A percentile compares a stretch with the other conserved stretches of the same genome.
phyloP scores from a whole-genome alignment of 768 basidiomycete genomes.

The Agrocybe chaxingu region DNA sequence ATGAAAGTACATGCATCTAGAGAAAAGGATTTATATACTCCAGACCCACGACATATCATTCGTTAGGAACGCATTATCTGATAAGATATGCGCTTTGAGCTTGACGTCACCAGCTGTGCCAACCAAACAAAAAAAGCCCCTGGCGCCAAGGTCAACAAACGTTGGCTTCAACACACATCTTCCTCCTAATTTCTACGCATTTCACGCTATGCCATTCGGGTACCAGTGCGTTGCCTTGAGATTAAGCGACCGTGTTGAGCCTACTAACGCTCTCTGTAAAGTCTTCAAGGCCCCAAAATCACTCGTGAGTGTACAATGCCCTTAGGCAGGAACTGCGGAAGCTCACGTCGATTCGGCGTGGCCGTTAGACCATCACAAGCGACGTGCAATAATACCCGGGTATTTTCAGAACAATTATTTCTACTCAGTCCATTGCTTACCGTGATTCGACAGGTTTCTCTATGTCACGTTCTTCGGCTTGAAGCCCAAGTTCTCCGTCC shows the following conservation, averaged over 20 bases:
- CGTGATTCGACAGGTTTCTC: constrained; percentile 20
- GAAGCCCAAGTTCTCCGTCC: constrained; percentile 27
- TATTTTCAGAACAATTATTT: constrained; percentile 7
- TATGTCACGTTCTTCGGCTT: constrained; percentile 31
- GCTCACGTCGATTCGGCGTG: not conserved
- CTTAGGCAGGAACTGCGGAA: not conserved
- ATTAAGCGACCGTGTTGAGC: not conserved
- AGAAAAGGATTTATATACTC: too few species aligned
- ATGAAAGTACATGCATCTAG: too few species aligned
- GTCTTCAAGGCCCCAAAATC: constrained; percentile 24
- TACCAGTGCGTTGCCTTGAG: constrained; percentile 7
- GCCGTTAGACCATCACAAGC: constrained; percentile 23
- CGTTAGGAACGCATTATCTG: not conserved
- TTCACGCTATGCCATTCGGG: constrained; percentile 15
- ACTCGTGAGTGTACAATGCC: constrained; percentile 13
- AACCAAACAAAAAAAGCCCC: too few species aligned
- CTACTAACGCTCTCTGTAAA: constrained; percentile 1
- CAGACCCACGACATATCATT: too few species aligned
- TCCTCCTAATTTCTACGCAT: not conserved
- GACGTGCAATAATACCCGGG: constrained; percentile 31
- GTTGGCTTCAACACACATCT: not conserved
- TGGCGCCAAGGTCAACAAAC: not conserved
- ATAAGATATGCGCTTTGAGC: not conserved
- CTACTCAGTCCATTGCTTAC: not conserved
- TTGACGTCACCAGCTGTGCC: not conserved